Evolutionary conservation across 2,329 filamentous ascomycete genomes (phyloP).

Genomic region (Calonectria montana): DNA sequence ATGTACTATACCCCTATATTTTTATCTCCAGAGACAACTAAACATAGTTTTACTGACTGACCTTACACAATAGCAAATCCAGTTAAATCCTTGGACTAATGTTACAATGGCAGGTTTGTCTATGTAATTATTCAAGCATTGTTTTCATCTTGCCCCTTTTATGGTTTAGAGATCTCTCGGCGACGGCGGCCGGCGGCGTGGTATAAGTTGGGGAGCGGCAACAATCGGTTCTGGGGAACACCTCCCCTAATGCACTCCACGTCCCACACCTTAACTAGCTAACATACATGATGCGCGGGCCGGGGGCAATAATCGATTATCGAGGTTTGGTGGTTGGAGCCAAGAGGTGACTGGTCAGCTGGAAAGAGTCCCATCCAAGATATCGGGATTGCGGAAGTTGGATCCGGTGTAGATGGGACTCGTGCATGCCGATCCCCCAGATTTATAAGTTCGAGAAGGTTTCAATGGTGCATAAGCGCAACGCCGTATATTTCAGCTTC

Average conservation of each 20-base stretch:
- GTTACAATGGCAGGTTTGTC: not conserved
- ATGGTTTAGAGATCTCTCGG: not conserved
- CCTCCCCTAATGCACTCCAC: not conserved
- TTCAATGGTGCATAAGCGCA: not conserved
- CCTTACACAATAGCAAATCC: too few species aligned
- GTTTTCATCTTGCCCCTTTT: not conserved
- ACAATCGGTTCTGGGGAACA: conserved; percentile 1
- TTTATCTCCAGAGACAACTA: too few species aligned
- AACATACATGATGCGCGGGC: not conserved
- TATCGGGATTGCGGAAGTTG: not conserved
- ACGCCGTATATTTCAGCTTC: not conserved
- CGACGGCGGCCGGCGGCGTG: not conserved
- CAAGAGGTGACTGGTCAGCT: not conserved
- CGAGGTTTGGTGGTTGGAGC: not conserved
- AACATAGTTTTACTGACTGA: too few species aligned
- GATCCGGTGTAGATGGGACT: not conserved
- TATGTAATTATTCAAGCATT: not conserved
- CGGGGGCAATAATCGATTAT: not conserved
- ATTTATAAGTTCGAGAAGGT: not conserved
- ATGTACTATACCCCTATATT: too few species aligned
- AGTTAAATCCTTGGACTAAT: too few species aligned
- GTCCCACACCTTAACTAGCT: not conserved
- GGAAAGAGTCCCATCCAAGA: not conserved
- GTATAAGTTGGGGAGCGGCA: not conserved
- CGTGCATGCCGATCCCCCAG: not conserved